A percentile compares a stretch with the other conserved stretches of the same genome.
Evolutionary conservation across 2,329 filamentous ascomycete species (phyloP).

Genomic region (Hypomyces perniciosus): DNA sequence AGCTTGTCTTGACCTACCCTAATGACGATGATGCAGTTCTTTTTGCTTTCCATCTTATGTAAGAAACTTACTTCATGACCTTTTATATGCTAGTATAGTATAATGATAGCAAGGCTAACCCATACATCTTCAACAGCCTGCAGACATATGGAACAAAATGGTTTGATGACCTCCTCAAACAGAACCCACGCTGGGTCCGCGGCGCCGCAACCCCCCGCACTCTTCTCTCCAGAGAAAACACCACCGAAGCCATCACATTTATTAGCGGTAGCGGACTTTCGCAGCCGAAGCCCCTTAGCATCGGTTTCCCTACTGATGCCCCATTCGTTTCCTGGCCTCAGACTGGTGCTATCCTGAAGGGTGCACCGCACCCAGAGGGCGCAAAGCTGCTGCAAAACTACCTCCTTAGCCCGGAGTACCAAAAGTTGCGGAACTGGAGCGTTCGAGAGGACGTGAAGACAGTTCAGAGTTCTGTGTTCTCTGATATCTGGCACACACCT

Average conservation of each 20-base stretch:
- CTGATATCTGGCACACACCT: conserved; percentile 20
- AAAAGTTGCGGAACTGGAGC: conserved; percentile 28
- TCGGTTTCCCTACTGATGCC: conserved; percentile 29
- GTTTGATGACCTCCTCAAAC: conserved; percentile 41
- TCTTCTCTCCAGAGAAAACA: conserved; percentile 25
- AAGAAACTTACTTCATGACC: conserved; percentile 20
- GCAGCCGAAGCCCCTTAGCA: conserved; percentile 16
- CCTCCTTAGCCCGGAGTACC: conserved; percentile 36
- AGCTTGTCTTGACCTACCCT: conserved; percentile 49
- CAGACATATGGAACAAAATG: conserved; percentile 37
- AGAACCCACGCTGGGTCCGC: conserved; percentile 49
- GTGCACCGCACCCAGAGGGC: conserved; percentile 43
- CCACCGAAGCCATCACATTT: conserved; percentile 30
- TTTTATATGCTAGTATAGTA: no score
- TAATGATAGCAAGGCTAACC: background rate
- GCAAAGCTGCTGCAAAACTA: conserved; percentile 46
- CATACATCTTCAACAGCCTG: conserved; percentile 20
- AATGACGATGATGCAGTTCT: conserved; percentile 53
- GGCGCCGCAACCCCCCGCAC: conserved; percentile 39
- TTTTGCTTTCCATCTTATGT: conserved; percentile 45
- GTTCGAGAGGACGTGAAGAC: conserved; percentile 30
- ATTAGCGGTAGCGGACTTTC: conserved; percentile 19
- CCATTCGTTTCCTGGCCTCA: conserved; percentile 45
- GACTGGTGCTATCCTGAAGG: conserved; percentile 40
- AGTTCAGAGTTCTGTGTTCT: conserved; percentile 22